Base-by-base conservation (phyloP, 1,139 yeast genomes). In the Taiozyma sp. region DNA sequence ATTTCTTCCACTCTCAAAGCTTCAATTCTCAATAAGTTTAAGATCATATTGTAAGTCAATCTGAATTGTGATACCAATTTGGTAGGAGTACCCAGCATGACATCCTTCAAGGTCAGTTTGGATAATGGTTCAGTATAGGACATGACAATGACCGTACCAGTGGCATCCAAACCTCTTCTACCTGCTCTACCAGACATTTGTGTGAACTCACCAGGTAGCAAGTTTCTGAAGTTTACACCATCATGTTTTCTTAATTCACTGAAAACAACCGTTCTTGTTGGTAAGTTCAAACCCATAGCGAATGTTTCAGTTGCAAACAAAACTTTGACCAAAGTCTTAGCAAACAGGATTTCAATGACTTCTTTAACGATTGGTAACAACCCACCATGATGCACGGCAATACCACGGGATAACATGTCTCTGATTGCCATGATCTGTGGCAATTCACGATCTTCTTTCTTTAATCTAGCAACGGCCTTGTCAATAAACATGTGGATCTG, bases 181-280 rank as follows among this genome's bases (percentile, higher is more conserved):
- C 99, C 99, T 2, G 99, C 99, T 70, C 99, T 81, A 49, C 99
- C 99, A 0, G 98, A 92, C 99, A 95, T 93, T 70, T 93, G 99
- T 1, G 97, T 95, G 67, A 92, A 93, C 67, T 93, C 99, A 45
- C 99, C 99, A 0, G 99, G 97, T 12, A 87, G 75, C 54, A 93
- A 73, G 63, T 85, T 81, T 67, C 99, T 79, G 69, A 89, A 84
- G 0, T 80, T 79, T 46, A 84, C 79, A 43, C 98, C 98, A 66
- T 93, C 99, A 66, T 91, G 96, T 64, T 93, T 93, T 61, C 95
- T 75, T 47, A 85, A 74, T 46, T 87, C 88, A 54, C 92, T 81
- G 67, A 93, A 93, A 1, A 93, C 93, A 44, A 93, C 99, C 0
- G 99, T 93, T 69, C 96, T 85, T 0, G 99, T 95, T 28, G 99